Evolutionary conservation across 345 rosid genomes (phyloP), one percentile per base, ranked within the genome.

Genomic region (Pugionium dolabratum): DNA sequence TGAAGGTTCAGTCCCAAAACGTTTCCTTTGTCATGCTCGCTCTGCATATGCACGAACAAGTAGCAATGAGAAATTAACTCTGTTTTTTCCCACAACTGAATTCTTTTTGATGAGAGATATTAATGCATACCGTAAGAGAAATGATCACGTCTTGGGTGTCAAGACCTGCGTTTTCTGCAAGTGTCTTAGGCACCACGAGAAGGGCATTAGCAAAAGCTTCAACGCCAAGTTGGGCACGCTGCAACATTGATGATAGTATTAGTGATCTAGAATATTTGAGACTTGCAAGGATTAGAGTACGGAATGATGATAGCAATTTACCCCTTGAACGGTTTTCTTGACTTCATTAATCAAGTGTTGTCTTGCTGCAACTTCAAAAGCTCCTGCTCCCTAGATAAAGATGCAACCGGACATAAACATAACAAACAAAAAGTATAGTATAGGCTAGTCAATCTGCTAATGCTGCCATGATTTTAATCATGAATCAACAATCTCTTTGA

Each of bases 201-300:
- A 95, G 99, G 57, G 99, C 96, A 79, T 91, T 85, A 1, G 96
- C 99, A 73, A 95, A 95, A 57, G 97, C 99, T 86, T 91, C 96
- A 59, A 95, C 85, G 8, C 96, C 99, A 57, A 95, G 84, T 75
- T 95, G 99, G 68, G 97, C 95, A 55, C 99, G 97, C 97, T 95
- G 88, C 54, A 72, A 62, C 0, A 26, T 62, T 55, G 27, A 59
- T 43, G 6, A 69, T 69, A 58, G 44, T 57, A 64, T 62, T 31
- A 55, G 69, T 25, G 29, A 54, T 54, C 46, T 62, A 18, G 26
- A 54, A 25, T 26, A 28, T 30, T 11, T 6, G 7, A 45, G 41
- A 25, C 36, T 33, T 11, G 46, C 4, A 7, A 41, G 36, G 43
- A 62, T 9, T 37, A 46, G 28, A 11, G 35, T 44, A 27, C 2